These are phyloP conservation scores for Porodaedalea pini DNA, from an alignment of 1,284 basidiomycete species.

Conservation along the genomic window DNA sequence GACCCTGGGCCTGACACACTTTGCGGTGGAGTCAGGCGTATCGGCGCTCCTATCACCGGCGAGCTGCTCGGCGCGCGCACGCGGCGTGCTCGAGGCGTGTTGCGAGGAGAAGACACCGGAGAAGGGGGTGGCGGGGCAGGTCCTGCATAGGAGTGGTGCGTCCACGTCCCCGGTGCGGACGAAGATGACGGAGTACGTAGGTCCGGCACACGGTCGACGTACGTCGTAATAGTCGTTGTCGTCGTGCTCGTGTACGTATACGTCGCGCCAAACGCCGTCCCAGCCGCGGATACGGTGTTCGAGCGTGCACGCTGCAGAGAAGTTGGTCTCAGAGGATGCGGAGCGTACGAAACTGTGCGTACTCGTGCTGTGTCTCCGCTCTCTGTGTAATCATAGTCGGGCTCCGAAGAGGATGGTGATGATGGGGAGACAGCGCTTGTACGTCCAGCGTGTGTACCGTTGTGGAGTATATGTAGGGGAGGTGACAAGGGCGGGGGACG, in stretches of 20 bases:
- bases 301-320: conserved; percentile 12
- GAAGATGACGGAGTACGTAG: neutral
- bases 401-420: conserved; percentile 17
- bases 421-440: conserved; percentile 11
- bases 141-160: neutral
- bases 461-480: conserved; percentile 13
- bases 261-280: neutral
- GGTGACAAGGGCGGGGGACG: conserved; percentile 17
- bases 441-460: neutral
- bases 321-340: neutral
- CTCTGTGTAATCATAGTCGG: conserved; percentile 7
- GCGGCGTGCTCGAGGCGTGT: conserved; percentile 6
- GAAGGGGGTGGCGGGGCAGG: neutral
- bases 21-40: neutral
- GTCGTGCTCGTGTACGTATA: conserved; percentile 8
- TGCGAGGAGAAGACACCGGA: neutral
- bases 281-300: conserved; percentile 6
- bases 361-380: conserved; percentile 2
- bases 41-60: neutral
- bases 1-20: neutral
- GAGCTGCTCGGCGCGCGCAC: neutral
- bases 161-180: neutral
- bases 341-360: conserved; percentile 15
- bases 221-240: conserved; percentile 18
- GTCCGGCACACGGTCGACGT: conserved; percentile 18